Evolutionary conservation across 306 rosid genomes (phyloP).

Genomic region (Glycyrrhiza uralensis): DNA sequence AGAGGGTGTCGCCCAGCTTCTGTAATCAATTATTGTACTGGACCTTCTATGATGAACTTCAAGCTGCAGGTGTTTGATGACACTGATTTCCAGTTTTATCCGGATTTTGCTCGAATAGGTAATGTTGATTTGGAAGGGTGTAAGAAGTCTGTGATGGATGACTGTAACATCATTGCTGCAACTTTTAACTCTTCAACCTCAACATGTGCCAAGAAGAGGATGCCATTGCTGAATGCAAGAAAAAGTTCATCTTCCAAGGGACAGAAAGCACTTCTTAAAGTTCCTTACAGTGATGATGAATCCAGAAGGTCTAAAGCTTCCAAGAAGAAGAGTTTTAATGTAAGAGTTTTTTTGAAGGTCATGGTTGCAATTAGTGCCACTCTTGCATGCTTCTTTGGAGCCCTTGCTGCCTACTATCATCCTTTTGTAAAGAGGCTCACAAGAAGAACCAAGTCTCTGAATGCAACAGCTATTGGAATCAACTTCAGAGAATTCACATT

Average conservation of each 20-base stretch:
- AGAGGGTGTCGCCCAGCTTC: slow-evolving; percentile 25
- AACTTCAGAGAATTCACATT: slow-evolving; percentile 39
- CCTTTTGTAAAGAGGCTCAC: slow-evolving; percentile 22
- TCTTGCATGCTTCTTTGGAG: slow-evolving; percentile 31
- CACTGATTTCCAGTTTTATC: slow-evolving; percentile 25
- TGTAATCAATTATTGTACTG: slow-evolving; percentile 15
- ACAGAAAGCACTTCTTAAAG: slow-evolving; percentile 21
- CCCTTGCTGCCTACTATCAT: slow-evolving; percentile 28
- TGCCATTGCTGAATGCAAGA: slow-evolving; percentile 39
- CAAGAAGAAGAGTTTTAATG: slow-evolving; percentile 2
- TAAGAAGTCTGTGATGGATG: slow-evolving; percentile 30
- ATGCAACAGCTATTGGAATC: slow-evolving; percentile 27
- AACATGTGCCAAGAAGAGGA: slow-evolving; percentile 25
- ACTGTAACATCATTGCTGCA: slow-evolving; percentile 29
- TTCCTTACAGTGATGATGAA: neutral
- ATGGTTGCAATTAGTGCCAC: slow-evolving; percentile 26
- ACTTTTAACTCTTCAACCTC: slow-evolving; percentile 18
- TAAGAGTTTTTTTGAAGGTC: slow-evolving; percentile 10
- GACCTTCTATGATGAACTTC: slow-evolving; percentile 1
- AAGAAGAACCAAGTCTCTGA: neutral
- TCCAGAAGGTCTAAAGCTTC: neutral
- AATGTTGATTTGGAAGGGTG: slow-evolving; percentile 21
- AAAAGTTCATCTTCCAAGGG: slow-evolving; percentile 36
- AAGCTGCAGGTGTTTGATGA: slow-evolving; percentile 24
- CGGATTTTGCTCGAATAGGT: neutral